Percentiles rank a stretch among this genome's conserved stretches.
These are phyloP conservation scores for Tricholoma terreum DNA, from an alignment of 768 basidiomycete genomes.

Conservation along the genomic window DNA sequence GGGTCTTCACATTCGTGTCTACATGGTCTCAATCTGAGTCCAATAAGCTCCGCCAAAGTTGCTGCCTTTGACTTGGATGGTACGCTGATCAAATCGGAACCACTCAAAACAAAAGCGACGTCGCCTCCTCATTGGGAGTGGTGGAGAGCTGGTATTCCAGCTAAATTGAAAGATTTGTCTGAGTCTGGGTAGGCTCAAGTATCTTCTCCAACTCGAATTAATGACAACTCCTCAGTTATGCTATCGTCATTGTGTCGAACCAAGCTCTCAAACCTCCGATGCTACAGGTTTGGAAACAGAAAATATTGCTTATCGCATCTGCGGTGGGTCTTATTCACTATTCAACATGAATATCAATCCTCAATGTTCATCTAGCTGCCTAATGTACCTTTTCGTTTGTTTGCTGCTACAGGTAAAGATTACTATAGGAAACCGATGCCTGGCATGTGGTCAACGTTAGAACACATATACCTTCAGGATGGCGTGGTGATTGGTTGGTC, in stretches of 20 bases:
- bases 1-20: constrained; percentile 40
- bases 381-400: constrained; percentile 68
- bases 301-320: constrained; percentile 64
- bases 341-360: background rate
- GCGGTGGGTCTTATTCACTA: constrained; percentile 39
- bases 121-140: constrained; percentile 52
- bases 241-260: constrained; percentile 79
- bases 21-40: constrained; percentile 39
- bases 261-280: constrained; percentile 54
- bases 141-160: constrained; percentile 68
- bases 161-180: constrained; percentile 57
- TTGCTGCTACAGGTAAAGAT: constrained; percentile 76
- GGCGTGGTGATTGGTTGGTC: constrained; percentile 62
- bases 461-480: constrained; percentile 54
- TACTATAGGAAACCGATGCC: constrained; percentile 82
- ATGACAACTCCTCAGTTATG: constrained; percentile 42
- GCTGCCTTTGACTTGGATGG: constrained; percentile 88
- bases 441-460: constrained; percentile 80
- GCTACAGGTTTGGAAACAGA: constrained; percentile 70
- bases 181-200: constrained; percentile 52
- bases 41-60: constrained; percentile 50
- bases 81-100: constrained; percentile 66
- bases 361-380: constrained; percentile 47
- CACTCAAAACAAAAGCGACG: constrained; percentile 31
- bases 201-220: background rate